Evolutionary conservation across 441 rosid genomes (phyloP), one percentile per base, ranked within the genome.

Genomic region (Populus tomentosa): DNA sequence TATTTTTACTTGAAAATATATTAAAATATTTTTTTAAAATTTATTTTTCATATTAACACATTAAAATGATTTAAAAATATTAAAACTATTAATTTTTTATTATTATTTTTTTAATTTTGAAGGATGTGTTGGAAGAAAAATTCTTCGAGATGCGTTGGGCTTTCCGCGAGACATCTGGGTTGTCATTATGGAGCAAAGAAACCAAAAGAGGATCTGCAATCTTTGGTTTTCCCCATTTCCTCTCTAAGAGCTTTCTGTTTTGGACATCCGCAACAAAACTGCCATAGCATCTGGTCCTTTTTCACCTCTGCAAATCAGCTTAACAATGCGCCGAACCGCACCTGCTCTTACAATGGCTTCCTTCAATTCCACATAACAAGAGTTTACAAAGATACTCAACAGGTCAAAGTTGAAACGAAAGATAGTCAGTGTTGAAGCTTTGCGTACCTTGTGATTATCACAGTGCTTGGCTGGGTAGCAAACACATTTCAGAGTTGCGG

Each of bases 101-200:
- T n/a, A 28, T 28, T 1, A 28, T 26, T 26, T 26, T 30, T 30
- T 30, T 3, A 3, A 30, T 0, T 30, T 30, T 30, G 32, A 87
- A 88, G 80, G 84, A 89, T 8, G 84, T 78, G 79, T 84, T 88
- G 64, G 79, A 80, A 33, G 89, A 87, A 79, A 88, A 87, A 80
- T 87, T 88, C 69, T 78, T 75, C 82, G 85, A 77, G 64, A 82
- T 68, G 11, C 67, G 36, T 56, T 71, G 79, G 46, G 87, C 90
- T 79, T 84, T 85, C 74, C 62, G 32, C 23, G 84, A 80, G 69
- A 85, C 67, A 18, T 75, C 78, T 3, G 74, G 63, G 24, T 77
- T 69, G 26, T 75, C 21, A n/a, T 85, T 78, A 67, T 82, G 61
- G 20, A 84, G 84, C 83, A 87, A 80, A 68, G 86, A 85, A 77